These are phyloP conservation scores for Gleditsia sinensis DNA, from an alignment of 306 rosid genomes.

Conservation along the genomic window DNA sequence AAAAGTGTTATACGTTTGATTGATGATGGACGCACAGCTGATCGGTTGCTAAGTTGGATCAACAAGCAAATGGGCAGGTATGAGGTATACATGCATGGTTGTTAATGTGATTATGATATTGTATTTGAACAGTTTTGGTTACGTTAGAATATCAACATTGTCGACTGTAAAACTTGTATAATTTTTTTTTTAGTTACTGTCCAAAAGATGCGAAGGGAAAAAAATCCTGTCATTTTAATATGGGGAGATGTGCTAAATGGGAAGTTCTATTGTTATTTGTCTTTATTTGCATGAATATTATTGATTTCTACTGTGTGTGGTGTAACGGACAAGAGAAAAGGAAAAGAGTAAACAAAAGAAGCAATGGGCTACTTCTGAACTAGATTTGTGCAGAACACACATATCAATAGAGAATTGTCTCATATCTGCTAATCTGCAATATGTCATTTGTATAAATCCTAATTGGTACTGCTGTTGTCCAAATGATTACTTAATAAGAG, in stretches of 20 bases:
- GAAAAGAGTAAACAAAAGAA: not conserved
- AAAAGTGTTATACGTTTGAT: conserved; percentile 67
- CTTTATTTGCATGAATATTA: not conserved
- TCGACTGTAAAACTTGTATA: not conserved
- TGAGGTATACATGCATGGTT: conserved; percentile 38
- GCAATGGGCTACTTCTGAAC: too few relatives aligned
- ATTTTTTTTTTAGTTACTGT: not conserved
- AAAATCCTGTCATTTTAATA: not conserved
- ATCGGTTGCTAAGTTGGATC: conserved; percentile 80
- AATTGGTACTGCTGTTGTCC: too few relatives aligned
- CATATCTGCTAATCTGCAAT: too few relatives aligned
- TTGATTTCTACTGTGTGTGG: not conserved
- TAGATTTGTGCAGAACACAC: too few relatives aligned
- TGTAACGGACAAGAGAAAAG: not conserved
- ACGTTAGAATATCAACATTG: conserved; percentile 14
- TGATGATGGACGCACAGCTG: conserved; percentile 77
- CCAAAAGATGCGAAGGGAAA: not conserved
- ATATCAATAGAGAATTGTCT: too few relatives aligned
- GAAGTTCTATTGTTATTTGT: not conserved
- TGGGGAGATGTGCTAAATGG: not conserved
- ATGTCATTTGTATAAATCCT: too few relatives aligned
- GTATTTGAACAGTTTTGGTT: conserved; percentile 18
- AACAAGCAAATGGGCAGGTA: conserved; percentile 90
- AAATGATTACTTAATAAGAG: too few relatives aligned
- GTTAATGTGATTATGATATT: conserved; percentile 1